Base-by-base conservation (phyloP, 2,329 filamentous ascomycete genomes). In the Pseudogymnoascus sp. region DNA sequence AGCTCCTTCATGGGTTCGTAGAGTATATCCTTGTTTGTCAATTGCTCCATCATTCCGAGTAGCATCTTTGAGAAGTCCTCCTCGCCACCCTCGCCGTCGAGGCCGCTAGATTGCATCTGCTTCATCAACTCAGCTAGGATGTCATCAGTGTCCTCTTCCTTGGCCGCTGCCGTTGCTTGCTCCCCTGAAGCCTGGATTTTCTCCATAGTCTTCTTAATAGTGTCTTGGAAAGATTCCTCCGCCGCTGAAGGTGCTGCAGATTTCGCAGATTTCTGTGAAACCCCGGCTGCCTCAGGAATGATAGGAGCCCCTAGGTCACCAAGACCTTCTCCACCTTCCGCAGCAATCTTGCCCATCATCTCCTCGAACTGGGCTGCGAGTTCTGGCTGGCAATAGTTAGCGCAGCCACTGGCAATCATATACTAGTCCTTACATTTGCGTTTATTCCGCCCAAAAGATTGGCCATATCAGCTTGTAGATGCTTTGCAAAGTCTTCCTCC, bases 1-100 rank as follows among this genome's bases (percentile, higher is more conserved):
- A 99, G 80, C 77, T 99, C 95, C 79, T 96, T 96, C 92, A 99
- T 97, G 2, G 95, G 95, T 78, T 99, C 93, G 74, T 97, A 97
- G 61, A 99, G 78, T 67, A 99, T 97, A 69, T 97, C 95, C 79
- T 96, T 97, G 76, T 96, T 96, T 3, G 95, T 97, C 67, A 99
- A 82, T 76, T 99, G 93, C 77, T 97, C 91, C 93, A 99, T 97
- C 91, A 97, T 96, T 62, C 90, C 90, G 82, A 96, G 86, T 65
- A 99, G 84, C 86, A 97, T 91, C 78, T 96, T 93, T 64, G 91
- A 92, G 71, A 97, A 90, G 69, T 96, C 92, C 70, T 95, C 92
- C 63, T 97, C 91, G 65, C 79, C 80, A 13, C 79, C 81, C 35
- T 79, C 80, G 1, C 80, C 82, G 8, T 84, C 87, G 64, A 80